These are phyloP conservation scores for Fusarium incarnatum DNA, from an alignment of 2,329 filamentous ascomycete species.

Conservation along the genomic window DNA sequence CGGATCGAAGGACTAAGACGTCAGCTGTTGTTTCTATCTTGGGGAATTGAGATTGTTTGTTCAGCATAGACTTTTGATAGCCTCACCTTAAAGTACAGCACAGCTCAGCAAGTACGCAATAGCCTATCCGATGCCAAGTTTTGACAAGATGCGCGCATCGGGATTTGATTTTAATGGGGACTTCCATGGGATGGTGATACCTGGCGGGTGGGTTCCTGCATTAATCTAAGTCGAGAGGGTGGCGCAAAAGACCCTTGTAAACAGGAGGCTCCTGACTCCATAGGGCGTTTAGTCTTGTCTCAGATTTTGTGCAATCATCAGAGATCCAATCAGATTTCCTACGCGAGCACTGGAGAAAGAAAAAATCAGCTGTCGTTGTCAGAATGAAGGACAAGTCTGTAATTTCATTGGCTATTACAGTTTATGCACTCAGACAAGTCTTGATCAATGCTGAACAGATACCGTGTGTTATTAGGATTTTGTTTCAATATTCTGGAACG, in stretches of 20 bases:
- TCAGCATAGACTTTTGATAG: constrained; percentile 13
- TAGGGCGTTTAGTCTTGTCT: constrained; percentile 25
- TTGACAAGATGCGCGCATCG: constrained; percentile 19
- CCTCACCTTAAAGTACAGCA: constrained; percentile 2
- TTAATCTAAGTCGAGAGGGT: constrained; percentile 28
- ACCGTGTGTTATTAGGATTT: neutral
- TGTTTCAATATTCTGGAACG: neutral
- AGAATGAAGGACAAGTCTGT: constrained; percentile 1
- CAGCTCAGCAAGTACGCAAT: constrained; percentile 5
- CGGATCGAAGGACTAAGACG: constrained; percentile 15
- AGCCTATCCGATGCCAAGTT: constrained; percentile 35
- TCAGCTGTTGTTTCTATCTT: constrained; percentile 21
- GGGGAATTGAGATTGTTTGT: constrained; percentile 22
- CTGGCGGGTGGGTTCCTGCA: constrained; percentile 45
- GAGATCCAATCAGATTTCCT: constrained; percentile 27
- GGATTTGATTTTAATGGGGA: neutral
- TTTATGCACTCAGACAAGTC: constrained; percentile 1
- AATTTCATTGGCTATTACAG: constrained; percentile 18
- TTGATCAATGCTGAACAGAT: neutral
- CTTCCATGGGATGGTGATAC: neutral
- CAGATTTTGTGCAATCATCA: constrained; percentile 34
- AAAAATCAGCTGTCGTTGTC: constrained; percentile 12
- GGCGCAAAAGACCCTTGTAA: constrained; percentile 14
- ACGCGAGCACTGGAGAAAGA: constrained; percentile 10
- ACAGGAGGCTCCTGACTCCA: constrained; percentile 13